Conservation (phyloP, 306 rosid species). For the Fragaria ananassa region DNA sequence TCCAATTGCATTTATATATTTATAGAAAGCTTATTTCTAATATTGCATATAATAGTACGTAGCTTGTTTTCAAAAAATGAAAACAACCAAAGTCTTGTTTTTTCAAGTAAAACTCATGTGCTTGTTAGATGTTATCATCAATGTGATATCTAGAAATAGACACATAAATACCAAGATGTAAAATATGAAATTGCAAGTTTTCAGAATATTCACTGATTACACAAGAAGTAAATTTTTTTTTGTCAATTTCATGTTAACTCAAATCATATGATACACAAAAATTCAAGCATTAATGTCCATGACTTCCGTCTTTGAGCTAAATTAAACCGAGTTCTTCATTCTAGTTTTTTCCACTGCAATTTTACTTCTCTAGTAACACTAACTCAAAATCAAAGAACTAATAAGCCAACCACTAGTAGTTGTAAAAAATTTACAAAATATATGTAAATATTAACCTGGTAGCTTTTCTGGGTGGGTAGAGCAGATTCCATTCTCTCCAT, state of each 20-base stretch:
- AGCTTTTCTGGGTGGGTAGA: slow-evolving; percentile 89
- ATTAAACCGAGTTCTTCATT: background rate
- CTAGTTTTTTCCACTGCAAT: background rate
- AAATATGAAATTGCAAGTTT: background rate
- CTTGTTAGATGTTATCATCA: slow-evolving; percentile 28
- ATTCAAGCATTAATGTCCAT: background rate
- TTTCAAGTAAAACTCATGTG: slow-evolving; percentile 22
- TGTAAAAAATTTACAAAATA: background rate
- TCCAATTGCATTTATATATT: background rate
- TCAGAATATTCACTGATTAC: background rate
- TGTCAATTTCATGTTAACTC: background rate
- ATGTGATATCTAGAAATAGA: slow-evolving; percentile 22
- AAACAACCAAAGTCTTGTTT: background rate
- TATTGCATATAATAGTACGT: background rate
- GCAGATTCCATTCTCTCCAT: slow-evolving; percentile 88
- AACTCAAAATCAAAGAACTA: background rate
- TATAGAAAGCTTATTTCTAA: background rate
- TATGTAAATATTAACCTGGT: slow-evolving; percentile 50
- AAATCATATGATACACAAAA: background rate
- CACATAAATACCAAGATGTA: background rate
- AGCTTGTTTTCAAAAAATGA: background rate
- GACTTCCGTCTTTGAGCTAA: background rate
- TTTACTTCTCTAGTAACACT: background rate
- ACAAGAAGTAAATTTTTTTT: background rate
- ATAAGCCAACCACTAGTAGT: background rate